A percentile compares a stretch with the other conserved stretches of the same genome.
Conservation (phyloP, 2,329 filamentous ascomycete species). For the Metarhizium album region DNA sequence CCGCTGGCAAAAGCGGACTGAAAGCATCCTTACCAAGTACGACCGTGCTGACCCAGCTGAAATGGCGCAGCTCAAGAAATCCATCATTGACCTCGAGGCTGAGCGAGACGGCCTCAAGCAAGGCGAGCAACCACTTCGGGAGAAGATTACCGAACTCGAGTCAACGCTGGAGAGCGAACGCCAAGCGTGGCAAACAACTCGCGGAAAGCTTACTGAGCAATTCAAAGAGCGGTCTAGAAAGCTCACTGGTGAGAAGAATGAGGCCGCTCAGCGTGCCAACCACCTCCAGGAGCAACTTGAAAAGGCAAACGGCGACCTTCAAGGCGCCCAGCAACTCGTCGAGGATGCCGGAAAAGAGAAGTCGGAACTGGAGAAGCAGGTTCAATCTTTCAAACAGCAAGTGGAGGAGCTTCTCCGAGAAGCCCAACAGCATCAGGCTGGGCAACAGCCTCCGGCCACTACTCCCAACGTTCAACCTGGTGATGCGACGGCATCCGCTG, state of each 20-base stretch:
- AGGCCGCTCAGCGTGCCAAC: slow-evolving; percentile 39
- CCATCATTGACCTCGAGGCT: slow-evolving; percentile 53
- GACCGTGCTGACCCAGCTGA: slow-evolving; percentile 91
- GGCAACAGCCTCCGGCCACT: slow-evolving; percentile 16
- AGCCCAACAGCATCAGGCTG: slow-evolving; percentile 17
- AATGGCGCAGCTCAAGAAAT: slow-evolving; percentile 77
- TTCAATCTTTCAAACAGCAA: slow-evolving; percentile 32
- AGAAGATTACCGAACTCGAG: slow-evolving; percentile 42
- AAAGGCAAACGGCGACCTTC: slow-evolving; percentile 41
- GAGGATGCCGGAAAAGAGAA: slow-evolving; percentile 23
- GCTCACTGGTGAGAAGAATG: slow-evolving; percentile 42
- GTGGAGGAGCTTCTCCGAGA: slow-evolving; percentile 28
- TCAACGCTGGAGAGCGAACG: slow-evolving; percentile 43
- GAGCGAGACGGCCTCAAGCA: slow-evolving; percentile 50
- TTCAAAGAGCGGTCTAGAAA: slow-evolving; percentile 50
- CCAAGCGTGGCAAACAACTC: slow-evolving; percentile 38
- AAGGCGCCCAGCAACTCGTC: slow-evolving; percentile 30
- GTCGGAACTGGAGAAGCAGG: slow-evolving; percentile 29
- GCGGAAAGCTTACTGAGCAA: slow-evolving; percentile 47
- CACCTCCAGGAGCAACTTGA: slow-evolving; percentile 40
- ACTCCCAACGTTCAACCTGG: slow-evolving; percentile 11
- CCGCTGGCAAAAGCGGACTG: slow-evolving; percentile 88
- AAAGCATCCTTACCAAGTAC: slow-evolving; percentile 92
- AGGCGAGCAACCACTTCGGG: slow-evolving; percentile 39
- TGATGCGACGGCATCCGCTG: slow-evolving; percentile 27